These are phyloP conservation scores for Mollisia scopiformis DNA, from an alignment of 2,329 filamentous ascomycete genomes.

Conservation along the genomic window DNA sequence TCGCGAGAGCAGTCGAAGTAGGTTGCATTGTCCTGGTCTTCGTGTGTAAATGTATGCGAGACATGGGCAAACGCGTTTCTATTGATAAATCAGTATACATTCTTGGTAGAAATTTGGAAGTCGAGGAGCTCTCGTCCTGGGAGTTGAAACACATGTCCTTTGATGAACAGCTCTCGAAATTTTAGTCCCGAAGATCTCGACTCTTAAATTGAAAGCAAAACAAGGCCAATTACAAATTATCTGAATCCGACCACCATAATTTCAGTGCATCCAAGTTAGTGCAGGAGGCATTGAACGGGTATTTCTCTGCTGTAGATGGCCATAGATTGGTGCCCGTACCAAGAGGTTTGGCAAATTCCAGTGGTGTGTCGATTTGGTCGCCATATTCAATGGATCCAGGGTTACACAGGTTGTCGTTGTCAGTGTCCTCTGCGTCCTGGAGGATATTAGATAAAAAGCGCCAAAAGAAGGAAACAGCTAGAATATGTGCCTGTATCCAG, in stretches of 20 bases:
- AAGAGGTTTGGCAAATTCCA: conserved; percentile 49
- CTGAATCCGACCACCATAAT: conserved; percentile 54
- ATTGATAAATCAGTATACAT: too few relatives aligned
- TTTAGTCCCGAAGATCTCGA: too few relatives aligned
- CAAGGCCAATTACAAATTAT: too few relatives aligned
- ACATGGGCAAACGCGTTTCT: conserved; percentile 58
- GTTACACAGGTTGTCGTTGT: conserved; percentile 21
- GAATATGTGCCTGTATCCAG: too few relatives aligned
- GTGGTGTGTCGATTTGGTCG: conserved; percentile 46
- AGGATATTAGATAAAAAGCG: neutral
- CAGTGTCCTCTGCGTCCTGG: neutral
- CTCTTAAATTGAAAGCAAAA: too few relatives aligned
- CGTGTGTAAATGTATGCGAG: conserved; percentile 66
- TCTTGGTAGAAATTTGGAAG: too few relatives aligned
- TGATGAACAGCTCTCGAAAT: too few relatives aligned
- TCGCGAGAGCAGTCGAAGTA: conserved; percentile 59
- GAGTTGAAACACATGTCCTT: too few relatives aligned
- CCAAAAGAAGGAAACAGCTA: neutral
- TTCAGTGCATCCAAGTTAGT: conserved; percentile 52
- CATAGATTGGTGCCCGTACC: conserved; percentile 54
- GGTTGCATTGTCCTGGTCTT: conserved; percentile 61
- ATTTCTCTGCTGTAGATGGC: conserved; percentile 39
- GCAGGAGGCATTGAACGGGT: conserved; percentile 41
- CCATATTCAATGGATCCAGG: conserved; percentile 47
- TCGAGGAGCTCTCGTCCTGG: too few relatives aligned